Conservation (phyloP, 176 grass and related monocot genomes). For the Rhipidocladum racemiflorum region DNA sequence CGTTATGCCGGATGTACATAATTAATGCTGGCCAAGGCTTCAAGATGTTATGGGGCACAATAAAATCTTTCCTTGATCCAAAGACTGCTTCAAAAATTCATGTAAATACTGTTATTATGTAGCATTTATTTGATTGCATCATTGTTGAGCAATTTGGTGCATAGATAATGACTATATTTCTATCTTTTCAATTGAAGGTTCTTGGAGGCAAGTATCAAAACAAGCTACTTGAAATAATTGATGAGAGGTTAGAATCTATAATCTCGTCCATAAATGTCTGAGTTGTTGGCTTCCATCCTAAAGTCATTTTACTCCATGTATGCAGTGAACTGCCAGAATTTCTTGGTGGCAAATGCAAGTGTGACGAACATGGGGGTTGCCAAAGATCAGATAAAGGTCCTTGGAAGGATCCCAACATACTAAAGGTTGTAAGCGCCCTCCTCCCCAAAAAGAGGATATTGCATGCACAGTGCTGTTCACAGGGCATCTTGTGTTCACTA, state of each 20-base stretch:
- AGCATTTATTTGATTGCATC: slow-evolving; percentile 12
- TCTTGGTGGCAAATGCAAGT: slow-evolving; percentile 87
- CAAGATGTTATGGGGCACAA: slow-evolving; percentile 86
- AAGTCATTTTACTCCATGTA: slow-evolving; percentile 23
- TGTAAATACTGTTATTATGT: slow-evolving; percentile 43
- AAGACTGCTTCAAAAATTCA: slow-evolving; percentile 99
- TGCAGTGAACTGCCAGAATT: slow-evolving; percentile 88
- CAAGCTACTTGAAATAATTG: slow-evolving; percentile 90
- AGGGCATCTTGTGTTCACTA: slow-evolving; percentile 5
- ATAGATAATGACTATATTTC: slow-evolving; percentile 20
- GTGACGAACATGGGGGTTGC: slow-evolving; percentile 71
- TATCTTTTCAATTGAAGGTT: slow-evolving; percentile 57
- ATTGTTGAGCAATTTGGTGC: slow-evolving; percentile 16
- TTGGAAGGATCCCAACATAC: slow-evolving; percentile 81
- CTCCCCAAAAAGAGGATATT: slow-evolving; percentile 7
- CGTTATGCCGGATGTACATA: slow-evolving; percentile 74
- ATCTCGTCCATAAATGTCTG: slow-evolving; percentile 7
- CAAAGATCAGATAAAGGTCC: slow-evolving; percentile 88
- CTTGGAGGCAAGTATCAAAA: slow-evolving; percentile 89
- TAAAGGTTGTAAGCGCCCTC: slow-evolving; percentile 53
- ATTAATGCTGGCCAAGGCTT: slow-evolving; percentile 94
- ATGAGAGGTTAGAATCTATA: slow-evolving; percentile 58
- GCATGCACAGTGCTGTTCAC: not conserved
- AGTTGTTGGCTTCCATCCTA: slow-evolving; percentile 35
- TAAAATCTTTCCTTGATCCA: slow-evolving; percentile 98